Evolutionary conservation across 2,329 filamentous ascomycete species (phyloP).

Genomic region (Hypoxylon sp.): DNA sequence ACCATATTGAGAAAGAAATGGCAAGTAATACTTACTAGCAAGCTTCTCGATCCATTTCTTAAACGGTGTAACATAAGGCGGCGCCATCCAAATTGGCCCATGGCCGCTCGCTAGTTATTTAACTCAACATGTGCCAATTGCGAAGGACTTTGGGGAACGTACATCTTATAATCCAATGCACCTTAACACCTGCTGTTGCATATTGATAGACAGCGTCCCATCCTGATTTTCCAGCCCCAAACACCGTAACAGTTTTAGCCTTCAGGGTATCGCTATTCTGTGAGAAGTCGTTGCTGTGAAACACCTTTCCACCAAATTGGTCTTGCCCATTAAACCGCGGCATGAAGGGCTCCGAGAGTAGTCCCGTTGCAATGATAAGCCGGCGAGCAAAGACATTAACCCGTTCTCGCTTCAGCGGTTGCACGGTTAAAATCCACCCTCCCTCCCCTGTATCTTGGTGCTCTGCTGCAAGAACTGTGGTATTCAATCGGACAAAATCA

Average conservation of each 20-base stretch:
- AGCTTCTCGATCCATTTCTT: constrained; percentile 66
- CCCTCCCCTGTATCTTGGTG: constrained; percentile 61
- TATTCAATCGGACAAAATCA: constrained; percentile 64
- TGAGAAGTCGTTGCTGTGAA: constrained; percentile 70
- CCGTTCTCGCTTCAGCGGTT: constrained; percentile 16
- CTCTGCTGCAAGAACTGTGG: constrained; percentile 64
- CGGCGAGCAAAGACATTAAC: constrained; percentile 59
- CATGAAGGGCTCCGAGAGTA: constrained; percentile 70
- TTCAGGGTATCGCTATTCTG: constrained; percentile 54
- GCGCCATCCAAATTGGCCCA: constrained; percentile 69
- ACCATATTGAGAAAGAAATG: not conserved
- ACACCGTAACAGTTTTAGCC: constrained; percentile 63
- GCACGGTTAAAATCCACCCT: constrained; percentile 53
- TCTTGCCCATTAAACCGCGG: constrained; percentile 66
- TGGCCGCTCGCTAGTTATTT: constrained; percentile 60
- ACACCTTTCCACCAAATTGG: constrained; percentile 66
- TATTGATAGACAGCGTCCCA: constrained; percentile 75
- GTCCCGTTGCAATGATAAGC: constrained; percentile 73
- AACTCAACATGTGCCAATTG: constrained; percentile 5
- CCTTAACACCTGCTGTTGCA: constrained; percentile 66
- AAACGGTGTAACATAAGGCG: constrained; percentile 65
- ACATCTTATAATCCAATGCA: constrained; percentile 70
- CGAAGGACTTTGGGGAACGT: constrained; percentile 4
- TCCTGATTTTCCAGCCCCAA: constrained; percentile 74
- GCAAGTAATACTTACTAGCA: constrained; percentile 54